These are phyloP conservation scores for Torrubiella hemipterigena DNA, from an alignment of 2,329 filamentous ascomycete species.

Conservation along the genomic window DNA sequence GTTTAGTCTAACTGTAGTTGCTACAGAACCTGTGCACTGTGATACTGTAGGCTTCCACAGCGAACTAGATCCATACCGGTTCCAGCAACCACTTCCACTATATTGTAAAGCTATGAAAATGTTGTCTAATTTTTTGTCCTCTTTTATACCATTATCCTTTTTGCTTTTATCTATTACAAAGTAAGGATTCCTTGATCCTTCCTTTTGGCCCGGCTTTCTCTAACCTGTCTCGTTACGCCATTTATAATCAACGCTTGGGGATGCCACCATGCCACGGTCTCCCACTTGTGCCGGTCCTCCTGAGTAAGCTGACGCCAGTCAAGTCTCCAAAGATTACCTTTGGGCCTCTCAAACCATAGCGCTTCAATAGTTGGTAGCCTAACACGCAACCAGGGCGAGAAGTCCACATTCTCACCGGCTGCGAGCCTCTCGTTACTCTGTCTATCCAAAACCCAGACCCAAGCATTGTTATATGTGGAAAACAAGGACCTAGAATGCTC, in stretches of 20 bases:
- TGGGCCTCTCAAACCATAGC: slow-evolving; percentile 2
- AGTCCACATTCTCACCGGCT: slow-evolving; percentile 1
- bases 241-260: slow-evolving; percentile 1
- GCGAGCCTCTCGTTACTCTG: neutral
- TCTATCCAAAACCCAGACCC: slow-evolving; percentile 4
- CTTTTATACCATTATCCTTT: too few species aligned
- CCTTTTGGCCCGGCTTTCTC: too few species aligned
- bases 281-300: slow-evolving; percentile 3
- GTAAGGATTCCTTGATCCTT: too few species aligned
- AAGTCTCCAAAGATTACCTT: too few species aligned
- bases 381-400: slow-evolving; percentile 3
- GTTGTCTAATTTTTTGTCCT: too few species aligned
- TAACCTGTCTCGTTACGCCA: slow-evolving; percentile 1
- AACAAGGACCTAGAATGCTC: neutral
- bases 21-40: too few species aligned
- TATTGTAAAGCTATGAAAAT: too few species aligned
- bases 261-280: slow-evolving; percentile 3
- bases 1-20: too few species aligned
- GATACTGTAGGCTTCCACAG: too few species aligned
- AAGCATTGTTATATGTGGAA: neutral
- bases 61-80: too few species aligned
- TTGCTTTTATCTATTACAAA: too few species aligned
- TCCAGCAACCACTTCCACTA: too few species aligned
- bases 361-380: neutral
- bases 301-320: slow-evolving; percentile 2